These are phyloP conservation scores for Aspergillus homomorphus DNA, from an alignment of 495 filamentous ascomycete genomes.

Conservation along the genomic window DNA sequence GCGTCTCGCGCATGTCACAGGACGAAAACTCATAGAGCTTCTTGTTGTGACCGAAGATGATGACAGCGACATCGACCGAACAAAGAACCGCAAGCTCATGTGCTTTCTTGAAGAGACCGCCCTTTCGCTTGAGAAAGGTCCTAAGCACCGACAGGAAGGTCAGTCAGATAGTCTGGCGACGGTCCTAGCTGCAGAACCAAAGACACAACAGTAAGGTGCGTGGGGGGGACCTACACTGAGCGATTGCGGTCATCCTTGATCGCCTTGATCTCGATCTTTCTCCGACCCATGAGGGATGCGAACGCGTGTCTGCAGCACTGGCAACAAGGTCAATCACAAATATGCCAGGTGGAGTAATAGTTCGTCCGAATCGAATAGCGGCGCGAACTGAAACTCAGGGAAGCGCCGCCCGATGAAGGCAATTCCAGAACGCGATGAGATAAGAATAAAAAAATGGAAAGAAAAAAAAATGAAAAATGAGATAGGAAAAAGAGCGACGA, in stretches of 20 bases:
- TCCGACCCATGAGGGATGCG: slow-evolving; percentile 54
- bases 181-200: not conserved
- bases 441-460: slow-evolving; percentile 1
- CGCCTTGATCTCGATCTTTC: slow-evolving; percentile 98
- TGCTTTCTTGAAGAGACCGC: slow-evolving; percentile 98
- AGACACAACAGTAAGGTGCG: slow-evolving; percentile 1
- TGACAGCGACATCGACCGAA: slow-evolving; percentile 96
- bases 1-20: slow-evolving; percentile 83
- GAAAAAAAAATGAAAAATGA: slow-evolving; percentile 3
- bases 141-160: slow-evolving; percentile 40
- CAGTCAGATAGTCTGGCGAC: slow-evolving; percentile 1
- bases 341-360: slow-evolving; percentile 9
- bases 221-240: slow-evolving; percentile 75
- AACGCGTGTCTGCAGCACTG: slow-evolving; percentile 7
- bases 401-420: slow-evolving; percentile 10
- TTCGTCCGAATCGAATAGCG: slow-evolving; percentile 13
- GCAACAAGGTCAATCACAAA: slow-evolving; percentile 4
- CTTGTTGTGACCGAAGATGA: slow-evolving; percentile 97
- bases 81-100: slow-evolving; percentile 97
- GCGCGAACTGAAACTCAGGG: slow-evolving; percentile 16
- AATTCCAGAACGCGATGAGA: slow-evolving; percentile 11
- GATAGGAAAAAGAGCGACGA: slow-evolving; percentile 9
- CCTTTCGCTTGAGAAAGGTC: slow-evolving; percentile 97
- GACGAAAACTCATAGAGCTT: slow-evolving; percentile 98
- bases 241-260: slow-evolving; percentile 99